Conservation (phyloP, 2,329 filamentous ascomycete species). For the Calonectria pteridis region DNA sequence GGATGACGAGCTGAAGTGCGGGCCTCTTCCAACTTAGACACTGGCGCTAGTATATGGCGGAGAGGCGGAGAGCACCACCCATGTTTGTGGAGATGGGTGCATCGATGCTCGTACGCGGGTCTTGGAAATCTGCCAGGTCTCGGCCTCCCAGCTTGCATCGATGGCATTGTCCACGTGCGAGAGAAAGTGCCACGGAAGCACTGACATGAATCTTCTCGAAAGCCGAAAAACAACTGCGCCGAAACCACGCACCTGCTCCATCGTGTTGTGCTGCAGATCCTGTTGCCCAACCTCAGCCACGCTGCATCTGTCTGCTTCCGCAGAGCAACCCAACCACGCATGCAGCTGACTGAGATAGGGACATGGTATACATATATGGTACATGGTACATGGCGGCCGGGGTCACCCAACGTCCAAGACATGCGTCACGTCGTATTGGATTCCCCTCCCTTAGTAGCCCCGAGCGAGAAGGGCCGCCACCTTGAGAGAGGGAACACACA, state of each 20-base stretch:
- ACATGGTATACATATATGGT: background rate
- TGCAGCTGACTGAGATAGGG: background rate
- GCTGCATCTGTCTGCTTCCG: background rate
- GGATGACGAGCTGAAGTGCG: background rate
- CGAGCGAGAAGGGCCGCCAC: background rate
- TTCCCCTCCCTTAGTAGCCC: background rate
- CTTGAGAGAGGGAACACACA: background rate
- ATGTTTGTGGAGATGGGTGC: background rate
- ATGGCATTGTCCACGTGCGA: background rate
- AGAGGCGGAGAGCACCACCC: background rate
- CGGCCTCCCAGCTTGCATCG: background rate
- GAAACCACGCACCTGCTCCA: background rate
- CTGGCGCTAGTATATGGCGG: background rate
- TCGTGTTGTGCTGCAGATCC: background rate
- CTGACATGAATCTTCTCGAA: background rate
- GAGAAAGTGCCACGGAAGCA: constrained; percentile 5
- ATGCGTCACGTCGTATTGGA: constrained; percentile 10
- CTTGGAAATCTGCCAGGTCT: background rate
- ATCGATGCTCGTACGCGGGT: background rate
- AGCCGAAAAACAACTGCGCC: background rate
- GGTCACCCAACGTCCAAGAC: constrained; percentile 6
- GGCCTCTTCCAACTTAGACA: background rate
- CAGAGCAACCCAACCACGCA: constrained; percentile 1
- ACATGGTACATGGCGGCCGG: background rate
- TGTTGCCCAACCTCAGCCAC: constrained; percentile 16